Evolutionary conservation across 2,329 filamentous ascomycete genomes (phyloP).

Genomic region (Bipolaris gigantea): DNA sequence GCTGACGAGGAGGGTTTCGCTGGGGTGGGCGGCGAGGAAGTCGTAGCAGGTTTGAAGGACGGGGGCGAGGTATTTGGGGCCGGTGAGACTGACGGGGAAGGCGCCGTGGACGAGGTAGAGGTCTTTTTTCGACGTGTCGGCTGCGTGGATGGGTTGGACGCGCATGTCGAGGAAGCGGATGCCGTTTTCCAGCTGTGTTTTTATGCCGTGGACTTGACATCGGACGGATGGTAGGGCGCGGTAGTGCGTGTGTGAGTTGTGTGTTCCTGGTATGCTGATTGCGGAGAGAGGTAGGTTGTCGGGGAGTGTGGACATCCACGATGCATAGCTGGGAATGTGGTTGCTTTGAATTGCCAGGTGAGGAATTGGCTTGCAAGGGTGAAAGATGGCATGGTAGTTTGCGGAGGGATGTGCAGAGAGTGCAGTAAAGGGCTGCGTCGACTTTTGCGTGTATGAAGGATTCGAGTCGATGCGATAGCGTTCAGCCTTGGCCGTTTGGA

Average conservation of each 20-base stretch:
- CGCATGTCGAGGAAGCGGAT: constrained; percentile 94
- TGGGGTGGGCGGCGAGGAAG: constrained; percentile 77
- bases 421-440: constrained; percentile 44
- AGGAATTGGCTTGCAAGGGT: constrained; percentile 48
- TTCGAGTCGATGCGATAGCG: constrained; percentile 69
- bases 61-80: constrained; percentile 75
- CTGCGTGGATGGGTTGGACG: constrained; percentile 66
- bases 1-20: constrained; percentile 81
- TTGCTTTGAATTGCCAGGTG: constrained; percentile 37
- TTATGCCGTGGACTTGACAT: constrained; percentile 80
- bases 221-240: constrained; percentile 87
- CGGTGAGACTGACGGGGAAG: constrained; percentile 84
- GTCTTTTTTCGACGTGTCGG: constrained; percentile 62
- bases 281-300: constrained; percentile 74
- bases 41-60: constrained; percentile 70
- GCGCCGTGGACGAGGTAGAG: constrained; percentile 85
- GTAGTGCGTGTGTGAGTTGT: constrained; percentile 88
- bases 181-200: constrained; percentile 81
- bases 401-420: constrained; percentile 45
- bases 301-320: constrained; percentile 80
- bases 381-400: constrained; percentile 49
- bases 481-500: constrained; percentile 63
- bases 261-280: constrained; percentile 90
- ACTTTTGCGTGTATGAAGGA: constrained; percentile 58
- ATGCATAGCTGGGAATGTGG: constrained; percentile 59